These are phyloP conservation scores for Lactuca saligna DNA, from an alignment of 129 eudicot species.

Conservation along the genomic window DNA sequence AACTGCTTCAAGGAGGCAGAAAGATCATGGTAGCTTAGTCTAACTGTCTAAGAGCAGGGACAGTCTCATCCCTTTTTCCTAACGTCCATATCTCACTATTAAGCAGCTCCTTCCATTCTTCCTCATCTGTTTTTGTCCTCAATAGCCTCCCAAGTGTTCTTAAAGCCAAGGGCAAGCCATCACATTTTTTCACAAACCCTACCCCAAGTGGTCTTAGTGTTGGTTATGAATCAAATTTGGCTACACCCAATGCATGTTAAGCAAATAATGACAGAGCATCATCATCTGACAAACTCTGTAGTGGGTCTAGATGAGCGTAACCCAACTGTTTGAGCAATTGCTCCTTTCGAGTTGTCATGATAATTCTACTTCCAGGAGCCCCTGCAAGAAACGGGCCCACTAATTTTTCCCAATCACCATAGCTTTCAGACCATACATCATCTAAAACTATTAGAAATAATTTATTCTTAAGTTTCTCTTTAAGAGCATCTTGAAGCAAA, in stretches of 20 bases:
- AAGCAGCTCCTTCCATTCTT: no score
- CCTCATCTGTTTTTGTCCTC: no score
- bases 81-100: no score
- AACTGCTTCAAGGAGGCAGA: background rate
- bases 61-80: background rate
- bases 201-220: background rate
- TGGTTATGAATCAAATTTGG: background rate
- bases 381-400: background rate
- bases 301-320: no score
- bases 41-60: background rate
- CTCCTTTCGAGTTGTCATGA: no score
- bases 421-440: background rate
- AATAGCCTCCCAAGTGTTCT: no score
- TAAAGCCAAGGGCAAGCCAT: background rate
- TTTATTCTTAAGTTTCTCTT: no score
- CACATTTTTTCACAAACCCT: background rate
- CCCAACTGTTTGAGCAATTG: no score
- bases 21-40: background rate
- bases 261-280: no score
- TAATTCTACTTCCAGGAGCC: no score
- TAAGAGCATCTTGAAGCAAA: no score
- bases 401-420: background rate
- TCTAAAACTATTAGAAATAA: background rate
- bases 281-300: no score
- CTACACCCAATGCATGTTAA: background rate